phyloP scores from a whole-genome alignment of 2,329 filamentous ascomycete species.

The Pestalotiopsis sp. region DNA sequence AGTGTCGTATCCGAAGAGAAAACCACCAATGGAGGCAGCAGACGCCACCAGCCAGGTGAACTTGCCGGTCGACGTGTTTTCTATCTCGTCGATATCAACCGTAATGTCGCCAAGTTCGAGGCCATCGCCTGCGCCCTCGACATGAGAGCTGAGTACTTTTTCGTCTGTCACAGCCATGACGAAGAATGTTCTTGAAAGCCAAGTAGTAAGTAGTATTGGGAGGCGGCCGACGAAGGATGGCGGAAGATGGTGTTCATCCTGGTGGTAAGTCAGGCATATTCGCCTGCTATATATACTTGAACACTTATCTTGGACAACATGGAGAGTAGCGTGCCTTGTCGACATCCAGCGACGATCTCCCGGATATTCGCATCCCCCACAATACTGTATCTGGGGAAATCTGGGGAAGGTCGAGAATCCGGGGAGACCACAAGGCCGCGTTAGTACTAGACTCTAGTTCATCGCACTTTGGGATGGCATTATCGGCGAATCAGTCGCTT shows the following conservation, averaged over 20 bases:
- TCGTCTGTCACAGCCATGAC: background rate
- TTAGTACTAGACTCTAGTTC: background rate
- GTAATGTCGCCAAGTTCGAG: background rate
- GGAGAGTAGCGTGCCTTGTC: background rate
- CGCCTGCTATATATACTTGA: background rate
- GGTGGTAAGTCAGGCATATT: background rate
- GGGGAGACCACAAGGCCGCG: background rate
- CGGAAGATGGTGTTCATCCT: background rate
- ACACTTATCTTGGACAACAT: background rate
- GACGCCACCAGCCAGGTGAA: background rate
- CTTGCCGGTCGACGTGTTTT: background rate
- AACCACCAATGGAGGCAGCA: constrained; percentile 1
- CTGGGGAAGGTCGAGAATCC: background rate
- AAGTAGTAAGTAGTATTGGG: background rate
- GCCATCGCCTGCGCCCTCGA: background rate
- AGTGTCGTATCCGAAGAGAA: background rate
- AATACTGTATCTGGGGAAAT: background rate
- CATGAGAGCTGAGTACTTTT: background rate
- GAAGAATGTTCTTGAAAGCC: background rate
- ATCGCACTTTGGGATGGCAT: background rate
- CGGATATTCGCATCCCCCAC: background rate
- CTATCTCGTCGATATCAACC: background rate
- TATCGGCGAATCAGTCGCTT: background rate
- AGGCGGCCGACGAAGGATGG: background rate
- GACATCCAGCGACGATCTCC: background rate